phyloP scores from a whole-genome alignment of 179 eudicot genomes.

The Silene noctiflora region DNA sequence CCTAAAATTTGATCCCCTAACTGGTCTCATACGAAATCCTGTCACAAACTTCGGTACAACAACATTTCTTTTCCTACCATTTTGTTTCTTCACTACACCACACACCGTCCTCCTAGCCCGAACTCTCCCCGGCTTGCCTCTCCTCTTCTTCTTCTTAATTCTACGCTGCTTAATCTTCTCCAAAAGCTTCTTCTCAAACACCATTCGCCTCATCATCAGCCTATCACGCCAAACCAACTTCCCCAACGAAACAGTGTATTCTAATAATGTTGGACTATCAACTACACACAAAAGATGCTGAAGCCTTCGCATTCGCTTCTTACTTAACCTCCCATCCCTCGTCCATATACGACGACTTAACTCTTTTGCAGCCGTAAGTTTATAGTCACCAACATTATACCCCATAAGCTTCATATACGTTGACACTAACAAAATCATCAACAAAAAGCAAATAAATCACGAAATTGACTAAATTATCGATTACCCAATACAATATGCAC shows the following conservation, averaged over 20 bases:
- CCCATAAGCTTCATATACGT: conserved; percentile 25
- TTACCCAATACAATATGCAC: background rate
- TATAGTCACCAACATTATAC: conserved; percentile 18
- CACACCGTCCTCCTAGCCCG: conserved; percentile 1
- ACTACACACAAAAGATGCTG: conserved; percentile 12
- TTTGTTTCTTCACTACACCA: background rate
- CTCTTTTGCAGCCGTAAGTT: conserved; percentile 5
- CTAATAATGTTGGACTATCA: conserved; percentile 22
- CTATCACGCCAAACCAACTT: conserved; percentile 20
- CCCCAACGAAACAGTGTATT: conserved; percentile 22
- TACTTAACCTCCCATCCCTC: conserved; percentile 17
- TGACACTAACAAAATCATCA: conserved; percentile 19
- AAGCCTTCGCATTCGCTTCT: conserved; percentile 13
- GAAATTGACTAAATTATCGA: background rate
- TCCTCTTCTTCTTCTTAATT: conserved; percentile 13
- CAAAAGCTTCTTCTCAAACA: conserved; percentile 16
- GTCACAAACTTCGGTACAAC: background rate
- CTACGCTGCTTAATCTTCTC: conserved; percentile 22
- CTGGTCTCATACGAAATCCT: conserved; percentile 22
- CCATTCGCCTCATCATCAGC: conserved; percentile 1
- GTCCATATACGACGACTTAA: conserved; percentile 19
- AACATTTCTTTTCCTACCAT: background rate
- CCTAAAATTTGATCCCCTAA: conserved; percentile 20
- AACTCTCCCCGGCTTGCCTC: conserved; percentile 18
- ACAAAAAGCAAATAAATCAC: background rate